These are phyloP conservation scores for Solanum chiquidenum DNA, from an alignment of 257 asterid species.

Conservation along the genomic window DNA sequence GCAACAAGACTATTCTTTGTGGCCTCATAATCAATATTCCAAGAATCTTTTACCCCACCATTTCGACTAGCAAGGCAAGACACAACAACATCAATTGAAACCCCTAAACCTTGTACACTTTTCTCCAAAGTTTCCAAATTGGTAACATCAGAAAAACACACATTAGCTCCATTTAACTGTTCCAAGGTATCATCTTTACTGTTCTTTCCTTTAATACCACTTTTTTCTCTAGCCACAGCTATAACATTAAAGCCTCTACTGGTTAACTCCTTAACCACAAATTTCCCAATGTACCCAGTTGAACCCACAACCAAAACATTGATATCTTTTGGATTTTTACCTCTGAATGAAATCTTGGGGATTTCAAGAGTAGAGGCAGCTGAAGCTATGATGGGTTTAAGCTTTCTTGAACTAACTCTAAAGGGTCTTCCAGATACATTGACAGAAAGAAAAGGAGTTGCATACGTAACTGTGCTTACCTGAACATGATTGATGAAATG, in stretches of 20 bases:
- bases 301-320: conserved; percentile 83
- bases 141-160: conserved; percentile 78
- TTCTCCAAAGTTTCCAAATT: conserved; percentile 40
- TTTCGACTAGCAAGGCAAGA: conserved; percentile 92
- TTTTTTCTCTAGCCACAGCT: conserved; percentile 75
- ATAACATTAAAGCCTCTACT: conserved; percentile 84
- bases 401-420: conserved; percentile 16
- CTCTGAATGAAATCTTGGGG: conserved; percentile 47
- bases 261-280: conserved; percentile 62
- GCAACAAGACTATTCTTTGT: conserved; percentile 75
- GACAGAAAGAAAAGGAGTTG: conserved; percentile 30
- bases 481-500: conserved; percentile 29
- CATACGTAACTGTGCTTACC: conserved; percentile 32
- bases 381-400: conserved; percentile 24
- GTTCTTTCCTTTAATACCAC: conserved; percentile 66
- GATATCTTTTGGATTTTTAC: conserved; percentile 50
- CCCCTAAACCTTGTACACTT: conserved; percentile 42
- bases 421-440: conserved; percentile 14
- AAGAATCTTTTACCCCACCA: conserved; percentile 90
- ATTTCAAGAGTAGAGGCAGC: conserved; percentile 23
- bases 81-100: conserved; percentile 69
- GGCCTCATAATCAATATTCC: conserved; percentile 91
- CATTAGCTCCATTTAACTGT: conserved; percentile 50
- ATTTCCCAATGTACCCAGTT: conserved; percentile 89
- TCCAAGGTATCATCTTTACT: conserved; percentile 53